These are phyloP conservation scores for Penicillium roqueforti DNA, from an alignment of 495 filamentous ascomycete species.

Conservation along the genomic window DNA sequence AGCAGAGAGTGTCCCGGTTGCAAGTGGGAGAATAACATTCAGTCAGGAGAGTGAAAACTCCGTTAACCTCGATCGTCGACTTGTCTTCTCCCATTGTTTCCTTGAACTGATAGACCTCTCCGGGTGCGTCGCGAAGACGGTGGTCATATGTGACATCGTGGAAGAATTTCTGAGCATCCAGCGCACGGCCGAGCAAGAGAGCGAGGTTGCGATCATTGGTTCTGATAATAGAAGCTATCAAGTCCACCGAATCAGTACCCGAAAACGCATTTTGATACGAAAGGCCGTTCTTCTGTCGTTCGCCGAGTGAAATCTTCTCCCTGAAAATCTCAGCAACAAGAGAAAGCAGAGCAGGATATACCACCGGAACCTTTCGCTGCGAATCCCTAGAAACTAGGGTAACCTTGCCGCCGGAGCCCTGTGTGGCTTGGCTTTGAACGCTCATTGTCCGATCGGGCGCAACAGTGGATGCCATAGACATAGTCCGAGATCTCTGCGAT, in stretches of 20 bases:
- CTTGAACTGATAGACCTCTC: constrained; percentile 94
- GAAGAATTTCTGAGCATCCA: constrained; percentile 99
- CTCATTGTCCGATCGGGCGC: constrained; percentile 50
- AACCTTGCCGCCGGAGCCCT: constrained; percentile 29
- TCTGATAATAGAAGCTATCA: constrained; percentile 91
- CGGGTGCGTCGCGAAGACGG: constrained; percentile 80
- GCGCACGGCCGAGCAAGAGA: constrained; percentile 82
- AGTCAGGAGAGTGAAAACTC: constrained; percentile 91
- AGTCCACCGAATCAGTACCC: constrained; percentile 89
- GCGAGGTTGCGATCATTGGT: constrained; percentile 95
- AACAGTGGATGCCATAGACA: constrained; percentile 88
- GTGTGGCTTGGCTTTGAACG: constrained; percentile 38
- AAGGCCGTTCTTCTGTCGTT: constrained; percentile 92
- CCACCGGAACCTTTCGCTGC: constrained; percentile 64
- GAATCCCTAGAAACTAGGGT: constrained; percentile 45
- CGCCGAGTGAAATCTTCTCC: constrained; percentile 73
- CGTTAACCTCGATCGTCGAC: constrained; percentile 78
- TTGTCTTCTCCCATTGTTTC: constrained; percentile 87
- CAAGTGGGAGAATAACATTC: constrained; percentile 99
- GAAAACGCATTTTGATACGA: constrained; percentile 97
- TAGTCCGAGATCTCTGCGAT: constrained; percentile 52
- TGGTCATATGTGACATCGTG: constrained; percentile 99
- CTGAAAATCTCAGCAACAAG: constrained; percentile 86
- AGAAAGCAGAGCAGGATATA: constrained; percentile 90
- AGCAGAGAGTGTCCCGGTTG: constrained; percentile 89